Evolutionary conservation across 305 asterid species (phyloP).

Genomic region (Striga hermonthica): DNA sequence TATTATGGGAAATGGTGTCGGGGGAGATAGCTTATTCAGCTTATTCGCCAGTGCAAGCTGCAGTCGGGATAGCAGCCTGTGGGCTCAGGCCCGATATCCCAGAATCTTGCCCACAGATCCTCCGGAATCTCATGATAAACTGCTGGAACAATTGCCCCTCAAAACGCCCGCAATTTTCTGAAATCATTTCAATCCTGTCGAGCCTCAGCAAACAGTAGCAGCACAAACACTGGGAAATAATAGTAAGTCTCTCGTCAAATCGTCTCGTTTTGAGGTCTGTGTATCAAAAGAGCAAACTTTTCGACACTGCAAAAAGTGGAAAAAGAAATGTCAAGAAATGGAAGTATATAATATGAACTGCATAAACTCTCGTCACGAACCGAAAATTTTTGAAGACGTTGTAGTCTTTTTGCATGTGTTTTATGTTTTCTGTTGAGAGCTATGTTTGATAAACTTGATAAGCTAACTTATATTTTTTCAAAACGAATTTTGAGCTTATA

Average conservation of each 20-base stretch:
- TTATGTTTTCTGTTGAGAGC: too few species aligned
- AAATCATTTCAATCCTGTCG: slow-evolving; percentile 51
- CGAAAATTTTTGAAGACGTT: too few species aligned
- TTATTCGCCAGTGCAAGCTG: slow-evolving; percentile 92
- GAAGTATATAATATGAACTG: too few species aligned
- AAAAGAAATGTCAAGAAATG: too few species aligned
- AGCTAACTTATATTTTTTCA: too few species aligned
- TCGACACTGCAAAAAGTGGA: background rate
- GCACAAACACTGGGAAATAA: slow-evolving; percentile 45
- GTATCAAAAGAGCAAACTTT: slow-evolving; percentile 21
- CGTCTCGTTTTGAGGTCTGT: slow-evolving; percentile 23
- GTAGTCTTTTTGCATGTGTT: too few species aligned
- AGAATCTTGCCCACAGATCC: slow-evolving; percentile 69
- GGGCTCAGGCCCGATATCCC: slow-evolving; percentile 95
- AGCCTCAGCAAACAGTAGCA: slow-evolving; percentile 44
- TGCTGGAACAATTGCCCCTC: slow-evolving; percentile 90
- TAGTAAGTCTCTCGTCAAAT: slow-evolving; percentile 34
- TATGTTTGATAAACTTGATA: too few species aligned
- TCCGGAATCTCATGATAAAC: slow-evolving; percentile 62
- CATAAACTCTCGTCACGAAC: too few species aligned
- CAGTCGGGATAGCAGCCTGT: slow-evolving; percentile 97
- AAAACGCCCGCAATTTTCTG: slow-evolving; percentile 81
- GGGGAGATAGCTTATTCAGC: slow-evolving; percentile 92
- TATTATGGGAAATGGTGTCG: slow-evolving; percentile 80
- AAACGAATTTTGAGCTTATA: too few species aligned